A percentile compares a stretch with the other conserved stretches of the same genome.
Conservation (phyloP, 225 moss, liverwort and hornwort genomes). For the Takakia lepidozioides region DNA sequence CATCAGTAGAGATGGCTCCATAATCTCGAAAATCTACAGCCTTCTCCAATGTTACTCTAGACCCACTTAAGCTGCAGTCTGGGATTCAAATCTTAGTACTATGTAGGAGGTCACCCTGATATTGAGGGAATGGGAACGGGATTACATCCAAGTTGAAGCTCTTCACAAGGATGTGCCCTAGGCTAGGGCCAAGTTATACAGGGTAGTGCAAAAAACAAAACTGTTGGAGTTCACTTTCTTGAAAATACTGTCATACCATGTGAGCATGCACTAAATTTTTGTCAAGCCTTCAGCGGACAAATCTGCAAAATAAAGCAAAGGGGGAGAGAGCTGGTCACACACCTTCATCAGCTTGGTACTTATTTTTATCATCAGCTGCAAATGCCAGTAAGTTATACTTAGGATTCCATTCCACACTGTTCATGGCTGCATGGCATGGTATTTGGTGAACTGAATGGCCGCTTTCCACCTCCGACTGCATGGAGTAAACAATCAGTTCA, state of each 20-base stretch:
- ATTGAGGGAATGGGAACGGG: too few relatives aligned
- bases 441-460: conserved; percentile 95
- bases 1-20: too few relatives aligned
- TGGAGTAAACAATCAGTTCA: too few relatives aligned
- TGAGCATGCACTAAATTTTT: background rate
- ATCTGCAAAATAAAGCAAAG: background rate
- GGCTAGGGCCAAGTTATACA: background rate
- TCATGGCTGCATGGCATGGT: conserved; percentile 98
- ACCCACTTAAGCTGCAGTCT: too few relatives aligned
- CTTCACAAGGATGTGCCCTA: too few relatives aligned
- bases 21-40: too few relatives aligned
- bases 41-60: too few relatives aligned
- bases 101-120: too few relatives aligned
- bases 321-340: background rate
- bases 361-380: conserved; percentile 98
- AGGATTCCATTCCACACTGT: conserved; percentile 99
- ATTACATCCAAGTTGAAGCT: too few relatives aligned
- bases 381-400: conserved; percentile 91
- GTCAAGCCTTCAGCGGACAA: background rate
- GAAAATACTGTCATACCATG: background rate
- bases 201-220: background rate
- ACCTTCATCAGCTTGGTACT: conserved; percentile 98
- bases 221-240: background rate
- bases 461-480: conserved; percentile 85
- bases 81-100: too few relatives aligned